These are phyloP conservation scores for Porcisia deanei DNA, from an alignment of 208 protist genomes.

Conservation along the genomic window DNA sequence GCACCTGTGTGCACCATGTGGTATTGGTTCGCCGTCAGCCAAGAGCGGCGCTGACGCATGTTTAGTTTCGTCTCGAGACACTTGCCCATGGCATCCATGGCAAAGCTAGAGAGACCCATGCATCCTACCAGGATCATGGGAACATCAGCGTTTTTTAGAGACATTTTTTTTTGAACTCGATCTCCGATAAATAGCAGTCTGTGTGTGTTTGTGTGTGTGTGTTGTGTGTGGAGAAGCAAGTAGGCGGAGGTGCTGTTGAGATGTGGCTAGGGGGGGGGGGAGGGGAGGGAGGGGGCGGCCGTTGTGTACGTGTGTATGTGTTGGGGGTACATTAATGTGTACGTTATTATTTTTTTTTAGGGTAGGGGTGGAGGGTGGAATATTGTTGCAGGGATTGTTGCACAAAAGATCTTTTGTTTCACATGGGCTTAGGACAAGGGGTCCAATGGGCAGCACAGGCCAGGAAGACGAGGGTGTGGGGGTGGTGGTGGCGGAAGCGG, in stretches of 20 bases:
- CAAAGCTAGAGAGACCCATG: slow-evolving; percentile 37
- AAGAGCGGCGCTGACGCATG: slow-evolving; percentile 47
- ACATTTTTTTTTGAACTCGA: slow-evolving; percentile 1
- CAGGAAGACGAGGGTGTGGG: no score
- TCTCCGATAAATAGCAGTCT: not conserved
- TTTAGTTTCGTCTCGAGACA: slow-evolving; percentile 33
- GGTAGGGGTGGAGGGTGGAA: no score
- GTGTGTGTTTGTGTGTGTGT: not conserved
- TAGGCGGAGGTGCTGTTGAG: not conserved
- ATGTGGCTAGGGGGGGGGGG: not conserved
- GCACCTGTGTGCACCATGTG: slow-evolving; percentile 48
- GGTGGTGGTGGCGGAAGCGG: no score
- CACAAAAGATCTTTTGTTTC: no score
- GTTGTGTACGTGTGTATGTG: no score
- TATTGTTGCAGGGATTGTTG: no score
- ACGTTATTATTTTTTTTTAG: no score
- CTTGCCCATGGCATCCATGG: slow-evolving; percentile 31
- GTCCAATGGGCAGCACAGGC: no score
- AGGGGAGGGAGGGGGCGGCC: not conserved
- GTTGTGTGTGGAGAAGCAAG: not conserved
- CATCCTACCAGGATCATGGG: slow-evolving; percentile 35
- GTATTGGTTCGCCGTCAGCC: slow-evolving; percentile 52
- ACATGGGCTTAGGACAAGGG: no score
- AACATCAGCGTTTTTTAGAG: slow-evolving; percentile 21
- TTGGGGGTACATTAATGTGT: no score